Evolutionary conservation across 768 basidiomycete genomes (phyloP).

Genomic region (Leccinum barrowsii): DNA sequence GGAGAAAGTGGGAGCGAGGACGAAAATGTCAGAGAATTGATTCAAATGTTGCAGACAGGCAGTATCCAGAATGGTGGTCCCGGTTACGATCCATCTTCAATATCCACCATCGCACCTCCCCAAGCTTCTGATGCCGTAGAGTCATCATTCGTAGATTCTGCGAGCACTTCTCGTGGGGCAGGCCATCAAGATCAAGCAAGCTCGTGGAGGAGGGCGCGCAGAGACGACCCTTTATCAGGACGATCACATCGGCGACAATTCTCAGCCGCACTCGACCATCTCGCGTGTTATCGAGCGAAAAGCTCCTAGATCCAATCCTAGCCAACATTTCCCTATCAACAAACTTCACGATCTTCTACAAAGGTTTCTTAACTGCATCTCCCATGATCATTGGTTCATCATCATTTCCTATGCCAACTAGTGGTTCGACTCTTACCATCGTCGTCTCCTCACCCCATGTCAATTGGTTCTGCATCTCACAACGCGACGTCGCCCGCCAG

Average conservation of each 20-base stretch:
- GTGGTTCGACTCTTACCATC: slow-evolving; percentile 1
- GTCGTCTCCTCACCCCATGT: slow-evolving; percentile 8
- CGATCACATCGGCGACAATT: slow-evolving; percentile 29
- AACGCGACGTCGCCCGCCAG: slow-evolving; percentile 23
- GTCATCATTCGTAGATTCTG: background rate
- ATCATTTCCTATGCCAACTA: slow-evolving; percentile 13
- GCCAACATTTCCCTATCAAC: slow-evolving; percentile 16
- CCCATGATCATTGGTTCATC: slow-evolving; percentile 18
- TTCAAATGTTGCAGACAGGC: slow-evolving; percentile 49
- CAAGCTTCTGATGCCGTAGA: background rate
- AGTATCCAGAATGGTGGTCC: slow-evolving; percentile 54
- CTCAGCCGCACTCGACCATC: slow-evolving; percentile 32
- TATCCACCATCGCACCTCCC: background rate
- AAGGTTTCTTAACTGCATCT: slow-evolving; percentile 4
- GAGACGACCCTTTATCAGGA: slow-evolving; percentile 16
- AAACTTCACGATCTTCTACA: slow-evolving; percentile 2
- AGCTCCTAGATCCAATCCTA: slow-evolving; percentile 3
- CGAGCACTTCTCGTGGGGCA: slow-evolving; percentile 18
- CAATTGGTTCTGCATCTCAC: slow-evolving; percentile 18
- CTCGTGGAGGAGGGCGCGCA: slow-evolving; percentile 1
- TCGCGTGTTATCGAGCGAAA: slow-evolving; percentile 27
- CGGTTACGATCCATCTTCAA: slow-evolving; percentile 25
- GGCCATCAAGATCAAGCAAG: slow-evolving; percentile 46
- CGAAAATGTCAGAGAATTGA: slow-evolving; percentile 45
- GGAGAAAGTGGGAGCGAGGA: slow-evolving; percentile 56